Evolutionary conservation across 1,139 yeast species (phyloP).

Genomic region (Eremothecium gossypii): DNA sequence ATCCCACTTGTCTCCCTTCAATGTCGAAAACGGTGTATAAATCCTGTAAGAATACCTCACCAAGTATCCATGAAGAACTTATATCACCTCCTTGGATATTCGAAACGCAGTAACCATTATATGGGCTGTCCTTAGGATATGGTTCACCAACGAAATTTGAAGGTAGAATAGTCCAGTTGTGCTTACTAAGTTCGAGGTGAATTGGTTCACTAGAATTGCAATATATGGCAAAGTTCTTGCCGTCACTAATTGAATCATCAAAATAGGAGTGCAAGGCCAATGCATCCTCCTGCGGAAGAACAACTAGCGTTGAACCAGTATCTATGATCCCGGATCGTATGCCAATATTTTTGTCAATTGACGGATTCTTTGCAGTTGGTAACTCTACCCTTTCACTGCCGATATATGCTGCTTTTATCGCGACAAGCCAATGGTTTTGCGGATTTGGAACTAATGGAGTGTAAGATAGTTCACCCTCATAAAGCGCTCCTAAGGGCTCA

Average conservation of each 20-base stretch:
- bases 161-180: conserved; percentile 39
- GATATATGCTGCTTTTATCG: conserved; percentile 34
- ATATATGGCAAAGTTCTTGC: conserved; percentile 49
- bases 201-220: conserved; percentile 40
- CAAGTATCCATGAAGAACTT: conserved; percentile 39
- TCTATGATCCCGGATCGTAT: conserved; percentile 45
- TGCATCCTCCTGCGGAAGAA: conserved; percentile 51
- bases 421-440: conserved; percentile 46
- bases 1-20: conserved; percentile 42
- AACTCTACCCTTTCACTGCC: conserved; percentile 28
- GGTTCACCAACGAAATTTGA: conserved; percentile 41
- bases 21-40: conserved; percentile 55
- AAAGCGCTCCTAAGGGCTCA: conserved; percentile 34
- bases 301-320: conserved; percentile 59
- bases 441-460: conserved; percentile 34
- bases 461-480: conserved; percentile 37
- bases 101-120: conserved; percentile 51
- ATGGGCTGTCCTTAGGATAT: conserved; percentile 31
- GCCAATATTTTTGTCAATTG: too few relatives aligned
- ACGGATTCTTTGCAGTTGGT: too few relatives aligned
- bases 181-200: conserved; percentile 36
- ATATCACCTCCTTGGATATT: conserved; percentile 48
- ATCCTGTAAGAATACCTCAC: conserved; percentile 50
- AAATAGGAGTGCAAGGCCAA: conserved; percentile 44
- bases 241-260: conserved; percentile 42